A percentile compares a stretch with the other conserved stretches of the same genome.
phyloP scores from a whole-genome alignment of 768 basidiomycete genomes.

The Saitozyma sp. region DNA sequence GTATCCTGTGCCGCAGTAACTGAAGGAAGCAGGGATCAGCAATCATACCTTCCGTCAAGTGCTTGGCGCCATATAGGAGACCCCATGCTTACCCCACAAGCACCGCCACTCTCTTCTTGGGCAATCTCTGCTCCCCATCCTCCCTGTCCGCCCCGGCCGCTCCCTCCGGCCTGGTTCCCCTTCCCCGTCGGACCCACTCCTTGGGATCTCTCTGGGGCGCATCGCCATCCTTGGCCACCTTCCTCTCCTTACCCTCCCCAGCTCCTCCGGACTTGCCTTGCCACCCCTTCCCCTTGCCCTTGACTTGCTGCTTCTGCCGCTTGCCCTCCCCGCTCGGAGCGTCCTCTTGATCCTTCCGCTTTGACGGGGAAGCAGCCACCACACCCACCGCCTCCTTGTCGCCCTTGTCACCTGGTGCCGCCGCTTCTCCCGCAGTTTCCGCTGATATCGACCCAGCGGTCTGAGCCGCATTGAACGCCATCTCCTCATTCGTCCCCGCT shows the following conservation, averaged over 20 bases:
- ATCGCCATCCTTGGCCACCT: neutral
- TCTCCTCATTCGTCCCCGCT: too few species aligned
- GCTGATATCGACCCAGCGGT: too few species aligned
- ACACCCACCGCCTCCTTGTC: too few species aligned
- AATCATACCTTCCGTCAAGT: neutral
- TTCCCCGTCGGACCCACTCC: too few species aligned
- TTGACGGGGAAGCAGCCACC: too few species aligned
- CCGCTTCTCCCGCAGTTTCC: too few species aligned
- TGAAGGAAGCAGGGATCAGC: conserved; percentile 2
- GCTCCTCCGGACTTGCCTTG: neutral
- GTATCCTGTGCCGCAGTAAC: conserved; percentile 73
- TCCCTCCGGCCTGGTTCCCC: neutral
- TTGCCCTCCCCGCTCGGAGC: neutral
- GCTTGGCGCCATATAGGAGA: neutral
- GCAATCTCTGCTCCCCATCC: conserved; percentile 30
- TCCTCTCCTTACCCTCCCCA: neutral
- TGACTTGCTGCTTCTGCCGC: neutral
- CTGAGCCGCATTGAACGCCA: too few species aligned
- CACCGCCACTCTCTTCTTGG: conserved; percentile 38
- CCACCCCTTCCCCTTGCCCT: neutral
- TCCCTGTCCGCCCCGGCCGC: conserved; percentile 3
- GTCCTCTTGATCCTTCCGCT: too few species aligned
- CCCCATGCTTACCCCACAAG: conserved; percentile 24
- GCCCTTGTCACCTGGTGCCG: too few species aligned
- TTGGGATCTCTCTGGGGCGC: neutral